Percentiles rank a stretch among this genome's conserved stretches.
phyloP scores from a whole-genome alignment of 176 grass and related monocot species.

The Puya raimondii region DNA sequence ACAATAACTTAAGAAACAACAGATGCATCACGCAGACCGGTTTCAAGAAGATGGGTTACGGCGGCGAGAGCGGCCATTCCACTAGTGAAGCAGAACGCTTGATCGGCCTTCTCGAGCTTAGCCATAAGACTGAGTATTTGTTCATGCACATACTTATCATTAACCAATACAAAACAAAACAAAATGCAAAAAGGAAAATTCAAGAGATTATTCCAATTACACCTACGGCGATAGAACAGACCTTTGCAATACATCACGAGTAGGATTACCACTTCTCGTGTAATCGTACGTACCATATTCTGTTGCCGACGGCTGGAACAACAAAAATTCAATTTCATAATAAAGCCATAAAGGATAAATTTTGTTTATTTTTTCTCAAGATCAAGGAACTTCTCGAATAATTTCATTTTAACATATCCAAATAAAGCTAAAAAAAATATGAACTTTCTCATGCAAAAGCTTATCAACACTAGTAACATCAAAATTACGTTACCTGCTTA shows the following conservation, averaged over 20 bases:
- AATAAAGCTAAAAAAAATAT: not conserved
- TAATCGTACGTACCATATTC: slow-evolving; percentile 86
- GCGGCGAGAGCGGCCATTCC: slow-evolving; percentile 84
- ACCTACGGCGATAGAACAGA: slow-evolving; percentile 12
- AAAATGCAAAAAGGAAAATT: not conserved
- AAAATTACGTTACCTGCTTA: slow-evolving; percentile 51
- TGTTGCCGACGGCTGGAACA: slow-evolving; percentile 72
- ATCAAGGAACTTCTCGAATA: not conserved
- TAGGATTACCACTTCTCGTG: slow-evolving; percentile 94
- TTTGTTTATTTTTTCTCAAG: not conserved
- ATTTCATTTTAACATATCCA: not conserved
- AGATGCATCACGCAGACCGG: slow-evolving; percentile 34
- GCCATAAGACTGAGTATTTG: slow-evolving; percentile 62
- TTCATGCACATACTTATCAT: slow-evolving; percentile 17
- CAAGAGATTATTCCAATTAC: not conserved
- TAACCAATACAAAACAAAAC: slow-evolving; percentile 5
- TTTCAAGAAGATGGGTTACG: slow-evolving; percentile 62
- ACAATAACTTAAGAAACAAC: slow-evolving; percentile 1
- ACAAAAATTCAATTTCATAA: not conserved
- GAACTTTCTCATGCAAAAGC: not conserved
- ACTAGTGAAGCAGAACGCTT: slow-evolving; percentile 97
- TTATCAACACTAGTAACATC: not conserved
- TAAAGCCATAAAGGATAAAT: slow-evolving; percentile 22
- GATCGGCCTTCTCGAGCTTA: slow-evolving; percentile 93
- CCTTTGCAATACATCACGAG: slow-evolving; percentile 96